Evolutionary conservation across 495 filamentous ascomycete genomes (phyloP), one percentile per base, ranked within the genome.

Genomic region (Talaromyces liani): DNA sequence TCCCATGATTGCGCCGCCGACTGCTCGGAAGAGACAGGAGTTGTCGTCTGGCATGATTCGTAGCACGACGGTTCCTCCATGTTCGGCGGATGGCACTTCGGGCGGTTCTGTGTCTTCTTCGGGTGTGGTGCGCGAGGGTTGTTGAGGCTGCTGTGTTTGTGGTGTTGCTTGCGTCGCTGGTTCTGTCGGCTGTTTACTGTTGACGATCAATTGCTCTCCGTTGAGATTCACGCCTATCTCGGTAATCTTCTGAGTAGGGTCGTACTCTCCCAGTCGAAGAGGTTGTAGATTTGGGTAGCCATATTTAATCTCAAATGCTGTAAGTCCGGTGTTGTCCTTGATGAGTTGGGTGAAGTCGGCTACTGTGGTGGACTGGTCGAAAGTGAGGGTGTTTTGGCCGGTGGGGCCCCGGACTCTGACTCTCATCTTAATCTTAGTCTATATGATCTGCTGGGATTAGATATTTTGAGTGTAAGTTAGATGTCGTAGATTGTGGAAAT

Each of bases 21-120:
- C 83, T 0, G 95, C 94, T 9, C 92, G 89, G 73, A 98, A 98
- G 64, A 98, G 86, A 74, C 94, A 98, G 53, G 86, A 90, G 73
- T 97, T 97, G 72, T 98, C 94, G 70, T 97, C 94, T 9, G 93
- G 91, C 94, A 98, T 97, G 36, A 98, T 91, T 2, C 94, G 87
- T 5, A 97, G 85, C 31, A 96, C 87, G 27, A 92, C 75, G 0
- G 84, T 90, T 27, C 86, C 86, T 9, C 77, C 77, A 60, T 84
- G 85, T 22, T 81, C 76, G 24, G 86, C 79, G 3, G 91, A 76
- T 0, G 84, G 77, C n/a, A 91, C 70, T 68, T 91, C 88, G 0
- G 90, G 90, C 6, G 89, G 85, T 66, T 93, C 90, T 29, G 77
- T 75, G 45, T 71, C 67, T n/a, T 73, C 45, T 24, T 58, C 66